Conservation (phyloP, 495 filamentous ascomycete genomes). For the Terfezia boudieri region DNA sequence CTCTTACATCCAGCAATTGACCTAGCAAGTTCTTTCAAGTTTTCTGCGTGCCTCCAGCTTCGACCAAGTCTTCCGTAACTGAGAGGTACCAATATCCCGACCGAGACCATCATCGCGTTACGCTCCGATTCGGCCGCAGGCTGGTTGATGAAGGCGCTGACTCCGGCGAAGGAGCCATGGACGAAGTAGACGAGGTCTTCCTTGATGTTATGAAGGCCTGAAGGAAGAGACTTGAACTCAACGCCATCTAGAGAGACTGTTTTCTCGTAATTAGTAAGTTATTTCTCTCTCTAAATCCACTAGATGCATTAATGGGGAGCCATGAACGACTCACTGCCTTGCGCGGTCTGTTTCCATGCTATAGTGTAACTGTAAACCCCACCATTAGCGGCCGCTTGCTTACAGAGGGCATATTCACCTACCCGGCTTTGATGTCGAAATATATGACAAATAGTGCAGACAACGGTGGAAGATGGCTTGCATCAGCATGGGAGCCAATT, state of each 20-base stretch:
- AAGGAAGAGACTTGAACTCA: slow-evolving; percentile 87
- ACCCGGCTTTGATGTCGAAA: slow-evolving; percentile 73
- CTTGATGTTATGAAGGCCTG: slow-evolving; percentile 69
- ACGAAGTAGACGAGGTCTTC: slow-evolving; percentile 88
- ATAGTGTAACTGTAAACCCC: slow-evolving; percentile 41
- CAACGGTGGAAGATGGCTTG: slow-evolving; percentile 41
- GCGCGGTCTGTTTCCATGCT: slow-evolving; percentile 54
- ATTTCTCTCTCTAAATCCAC: neutral
- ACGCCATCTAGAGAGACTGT: slow-evolving; percentile 67
- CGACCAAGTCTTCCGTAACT: slow-evolving; percentile 72
- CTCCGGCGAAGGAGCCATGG: slow-evolving; percentile 56
- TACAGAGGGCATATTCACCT: slow-evolving; percentile 12
- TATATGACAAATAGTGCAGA: slow-evolving; percentile 66
- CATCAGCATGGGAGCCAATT: slow-evolving; percentile 17
- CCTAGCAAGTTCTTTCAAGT: slow-evolving; percentile 51
- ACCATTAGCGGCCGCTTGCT: slow-evolving; percentile 6
- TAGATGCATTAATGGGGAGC: slow-evolving; percentile 5
- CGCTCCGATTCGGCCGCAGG: slow-evolving; percentile 53
- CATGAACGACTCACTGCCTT: slow-evolving; percentile 28
- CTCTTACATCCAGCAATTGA: slow-evolving; percentile 25
- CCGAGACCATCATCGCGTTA: slow-evolving; percentile 79
- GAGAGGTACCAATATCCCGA: slow-evolving; percentile 68
- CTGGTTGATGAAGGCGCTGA: slow-evolving; percentile 79
- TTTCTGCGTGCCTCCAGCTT: slow-evolving; percentile 68
- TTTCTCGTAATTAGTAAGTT: slow-evolving; percentile 12